A percentile compares a stretch with the other conserved stretches of the same genome.
Conservation (phyloP, 2,329 filamentous ascomycete species). For the Rhynchosporium graminicola region DNA sequence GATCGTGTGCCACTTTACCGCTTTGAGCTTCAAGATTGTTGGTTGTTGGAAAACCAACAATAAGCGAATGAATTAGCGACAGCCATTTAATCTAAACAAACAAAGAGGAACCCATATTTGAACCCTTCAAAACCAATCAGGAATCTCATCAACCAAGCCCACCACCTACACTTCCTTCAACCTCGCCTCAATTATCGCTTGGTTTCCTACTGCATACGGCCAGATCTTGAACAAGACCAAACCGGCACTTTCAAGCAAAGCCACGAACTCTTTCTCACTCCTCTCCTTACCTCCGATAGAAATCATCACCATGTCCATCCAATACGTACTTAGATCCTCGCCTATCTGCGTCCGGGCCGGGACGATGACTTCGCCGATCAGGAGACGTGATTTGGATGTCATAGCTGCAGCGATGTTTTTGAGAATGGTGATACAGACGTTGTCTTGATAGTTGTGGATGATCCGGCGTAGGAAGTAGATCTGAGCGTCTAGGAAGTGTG, state of each 20-base stretch:
- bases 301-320: conserved; percentile 40
- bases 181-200: conserved; percentile 26
- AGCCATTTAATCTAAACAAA: no score
- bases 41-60: no score
- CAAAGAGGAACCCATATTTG: no score
- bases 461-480: conserved; percentile 35
- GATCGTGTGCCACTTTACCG: no score
- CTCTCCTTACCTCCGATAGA: conserved; percentile 39
- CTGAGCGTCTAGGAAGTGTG: conserved; percentile 27
- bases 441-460: conserved; percentile 34
- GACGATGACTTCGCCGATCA: conserved; percentile 43
- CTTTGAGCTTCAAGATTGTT: no score
- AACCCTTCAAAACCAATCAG: no score
- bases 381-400: conserved; percentile 27
- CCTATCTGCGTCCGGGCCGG: conserved; percentile 29
- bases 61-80: no score
- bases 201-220: conserved; percentile 21
- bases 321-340: conserved; percentile 41
- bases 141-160: not conserved
- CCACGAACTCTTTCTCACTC: conserved; percentile 34
- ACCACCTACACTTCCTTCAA: conserved; percentile 2
- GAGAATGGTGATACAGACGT: conserved; percentile 26
- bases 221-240: conserved; percentile 28
- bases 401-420: conserved; percentile 31
- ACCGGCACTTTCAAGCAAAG: conserved; percentile 20